Percentiles rank a stretch among this genome's conserved stretches.
phyloP scores from a whole-genome alignment of 352 stramenopile species.

The Globisporangium solare region DNA sequence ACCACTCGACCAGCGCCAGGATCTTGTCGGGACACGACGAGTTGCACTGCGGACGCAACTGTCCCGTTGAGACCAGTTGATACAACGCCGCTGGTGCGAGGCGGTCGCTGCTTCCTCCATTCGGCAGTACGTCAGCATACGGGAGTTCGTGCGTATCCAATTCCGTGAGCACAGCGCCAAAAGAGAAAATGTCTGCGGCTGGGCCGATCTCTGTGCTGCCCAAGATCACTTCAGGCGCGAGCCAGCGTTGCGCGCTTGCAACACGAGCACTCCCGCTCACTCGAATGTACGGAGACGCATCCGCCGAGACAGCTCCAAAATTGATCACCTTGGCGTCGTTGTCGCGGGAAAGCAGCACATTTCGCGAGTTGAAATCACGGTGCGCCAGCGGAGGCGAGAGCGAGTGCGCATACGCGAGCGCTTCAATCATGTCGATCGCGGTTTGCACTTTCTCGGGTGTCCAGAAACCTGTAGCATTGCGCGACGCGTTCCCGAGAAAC shows the following conservation, averaged over 20 bases:
- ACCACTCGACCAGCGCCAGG: background rate
- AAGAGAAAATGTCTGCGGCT: conserved; percentile 7
- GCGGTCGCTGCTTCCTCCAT: background rate
- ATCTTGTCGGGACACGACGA: conserved; percentile 6
- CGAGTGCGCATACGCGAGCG: too few species aligned
- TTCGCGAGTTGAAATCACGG: too few species aligned
- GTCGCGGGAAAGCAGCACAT: too few species aligned
- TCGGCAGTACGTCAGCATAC: background rate
- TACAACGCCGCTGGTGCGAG: background rate
- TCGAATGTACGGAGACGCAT: too few species aligned
- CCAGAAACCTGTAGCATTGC: too few species aligned
- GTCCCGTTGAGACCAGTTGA: conserved; percentile 2
- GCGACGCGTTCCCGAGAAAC: too few species aligned
- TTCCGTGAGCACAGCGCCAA: background rate
- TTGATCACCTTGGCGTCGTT: too few species aligned
- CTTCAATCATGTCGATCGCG: too few species aligned
- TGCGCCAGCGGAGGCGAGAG: too few species aligned
- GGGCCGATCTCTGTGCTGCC: background rate
- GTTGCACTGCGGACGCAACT: background rate
- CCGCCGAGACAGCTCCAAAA: too few species aligned
- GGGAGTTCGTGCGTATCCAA: conserved; percentile 3
- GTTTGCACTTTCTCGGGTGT: too few species aligned
- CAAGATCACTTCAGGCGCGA: conserved; percentile 5
- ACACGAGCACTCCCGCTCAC: too few species aligned
- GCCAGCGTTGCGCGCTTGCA: background rate